A percentile compares a stretch with the other conserved stretches of the same genome.
Evolutionary conservation across 192 early-diverging fungal genomes (phyloP).

Genomic region (Funneliformis mosseae): DNA sequence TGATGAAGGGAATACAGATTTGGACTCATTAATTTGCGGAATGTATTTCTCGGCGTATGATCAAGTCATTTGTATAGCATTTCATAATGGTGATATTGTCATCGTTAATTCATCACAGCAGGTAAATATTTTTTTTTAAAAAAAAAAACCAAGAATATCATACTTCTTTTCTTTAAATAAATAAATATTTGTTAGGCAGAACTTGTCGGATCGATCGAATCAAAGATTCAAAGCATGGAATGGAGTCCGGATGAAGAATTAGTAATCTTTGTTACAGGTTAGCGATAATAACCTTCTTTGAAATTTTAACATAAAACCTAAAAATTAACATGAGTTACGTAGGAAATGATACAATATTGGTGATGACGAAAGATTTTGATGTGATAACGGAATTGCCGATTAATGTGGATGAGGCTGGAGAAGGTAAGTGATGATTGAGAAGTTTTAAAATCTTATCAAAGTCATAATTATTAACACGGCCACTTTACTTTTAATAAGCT

Average conservation of each 20-base stretch:
- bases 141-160: neutral
- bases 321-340: neutral
- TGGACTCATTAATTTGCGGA: slow-evolving; percentile 41
- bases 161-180: neutral
- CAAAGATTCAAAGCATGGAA: slow-evolving; percentile 67
- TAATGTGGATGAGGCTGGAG: slow-evolving; percentile 65
- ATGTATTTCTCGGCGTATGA: slow-evolving; percentile 58
- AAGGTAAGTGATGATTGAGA: slow-evolving; percentile 50
- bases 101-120: slow-evolving; percentile 46
- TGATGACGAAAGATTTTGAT: slow-evolving; percentile 95
- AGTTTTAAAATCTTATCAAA: neutral
- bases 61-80: slow-evolving; percentile 55
- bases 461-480: neutral
- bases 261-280: slow-evolving; percentile 77
- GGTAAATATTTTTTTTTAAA: neutral
- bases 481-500: slow-evolving; percentile 41
- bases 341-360: slow-evolving; percentile 67
- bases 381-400: slow-evolving; percentile 81
- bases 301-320: neutral
- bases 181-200: slow-evolving; percentile 48
- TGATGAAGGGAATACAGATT: neutral
- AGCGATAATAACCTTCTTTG: neutral
- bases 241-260: slow-evolving; percentile 94
- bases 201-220: slow-evolving; percentile 75
- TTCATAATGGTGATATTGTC: slow-evolving; percentile 60